These are phyloP conservation scores for Aspergillus jensenii DNA, from an alignment of 2,329 filamentous ascomycete genomes.

Conservation along the genomic window DNA sequence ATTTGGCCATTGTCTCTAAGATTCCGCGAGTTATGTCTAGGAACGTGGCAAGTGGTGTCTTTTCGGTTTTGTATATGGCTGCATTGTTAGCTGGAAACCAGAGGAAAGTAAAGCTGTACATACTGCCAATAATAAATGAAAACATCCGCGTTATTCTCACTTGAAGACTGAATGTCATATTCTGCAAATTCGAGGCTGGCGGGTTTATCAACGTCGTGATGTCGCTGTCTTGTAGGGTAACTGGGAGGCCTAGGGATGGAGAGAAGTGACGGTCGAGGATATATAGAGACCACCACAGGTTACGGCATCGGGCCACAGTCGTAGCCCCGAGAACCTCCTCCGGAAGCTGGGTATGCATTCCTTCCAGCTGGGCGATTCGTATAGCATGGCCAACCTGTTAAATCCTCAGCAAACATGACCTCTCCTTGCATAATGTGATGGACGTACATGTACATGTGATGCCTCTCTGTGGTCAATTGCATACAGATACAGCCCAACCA, in stretches of 20 bases:
- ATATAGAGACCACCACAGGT: slow-evolving; percentile 30
- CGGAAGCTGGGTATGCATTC: slow-evolving; percentile 29
- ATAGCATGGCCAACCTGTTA: slow-evolving; percentile 27
- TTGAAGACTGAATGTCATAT: background rate
- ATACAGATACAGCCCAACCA: slow-evolving; percentile 42
- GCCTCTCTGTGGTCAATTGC: slow-evolving; percentile 44
- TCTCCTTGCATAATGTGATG: background rate
- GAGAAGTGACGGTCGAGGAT: slow-evolving; percentile 30
- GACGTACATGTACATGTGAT: slow-evolving; percentile 40
- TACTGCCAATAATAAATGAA: slow-evolving; percentile 39
- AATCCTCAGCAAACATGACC: background rate
- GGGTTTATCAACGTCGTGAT: slow-evolving; percentile 10
- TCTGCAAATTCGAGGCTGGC: background rate
- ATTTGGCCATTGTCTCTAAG: slow-evolving; percentile 35
- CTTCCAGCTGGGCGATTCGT: slow-evolving; percentile 28
- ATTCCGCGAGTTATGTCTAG: slow-evolving; percentile 38
- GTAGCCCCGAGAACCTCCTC: slow-evolving; percentile 23
- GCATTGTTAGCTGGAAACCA: too few relatives aligned
- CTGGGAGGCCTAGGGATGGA: slow-evolving; percentile 25
- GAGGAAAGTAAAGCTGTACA: slow-evolving; percentile 4
- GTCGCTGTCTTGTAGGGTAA: slow-evolving; percentile 28
- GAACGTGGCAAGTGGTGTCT: slow-evolving; percentile 34
- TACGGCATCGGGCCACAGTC: slow-evolving; percentile 24
- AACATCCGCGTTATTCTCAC: slow-evolving; percentile 33
- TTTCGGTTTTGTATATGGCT: slow-evolving; percentile 40